Evolutionary conservation across 305 asterid species (phyloP).

Genomic region (Withania somnifera): DNA sequence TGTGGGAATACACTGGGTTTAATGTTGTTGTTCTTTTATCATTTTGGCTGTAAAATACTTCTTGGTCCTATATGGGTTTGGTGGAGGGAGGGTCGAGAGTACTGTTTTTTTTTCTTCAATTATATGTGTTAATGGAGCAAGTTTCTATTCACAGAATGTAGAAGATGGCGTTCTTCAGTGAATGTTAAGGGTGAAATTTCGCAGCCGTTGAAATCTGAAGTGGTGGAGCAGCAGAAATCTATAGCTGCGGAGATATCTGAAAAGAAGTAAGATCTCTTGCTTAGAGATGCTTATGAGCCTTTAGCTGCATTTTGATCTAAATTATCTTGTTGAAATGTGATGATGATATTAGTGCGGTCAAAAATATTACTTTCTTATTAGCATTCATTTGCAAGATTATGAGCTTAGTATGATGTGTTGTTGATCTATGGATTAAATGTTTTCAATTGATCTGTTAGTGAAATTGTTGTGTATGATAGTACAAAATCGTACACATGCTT

Average conservation of each 20-base stretch:
- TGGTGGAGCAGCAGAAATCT: constrained; percentile 4
- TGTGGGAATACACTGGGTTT: too few species aligned
- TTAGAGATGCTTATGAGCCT: background rate
- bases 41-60: background rate
- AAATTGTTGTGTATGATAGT: too few species aligned
- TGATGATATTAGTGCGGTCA: background rate
- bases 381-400: background rate
- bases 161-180: constrained; percentile 1
- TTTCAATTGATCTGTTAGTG: too few species aligned
- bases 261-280: constrained; percentile 6
- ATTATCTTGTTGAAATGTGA: background rate
- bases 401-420: background rate
- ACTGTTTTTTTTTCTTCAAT: background rate
- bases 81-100: background rate
- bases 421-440: background rate
- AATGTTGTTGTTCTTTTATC: too few species aligned
- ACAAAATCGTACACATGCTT: too few species aligned
- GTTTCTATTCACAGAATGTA: background rate
- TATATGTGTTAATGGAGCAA: background rate
- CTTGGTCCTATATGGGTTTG: background rate
- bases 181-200: constrained; percentile 2
- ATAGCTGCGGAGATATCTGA: background rate
- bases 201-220: background rate
- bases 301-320: background rate
- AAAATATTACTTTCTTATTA: background rate